These are phyloP conservation scores for Solanum lignicaule DNA, from an alignment of 257 asterid genomes.

Conservation along the genomic window DNA sequence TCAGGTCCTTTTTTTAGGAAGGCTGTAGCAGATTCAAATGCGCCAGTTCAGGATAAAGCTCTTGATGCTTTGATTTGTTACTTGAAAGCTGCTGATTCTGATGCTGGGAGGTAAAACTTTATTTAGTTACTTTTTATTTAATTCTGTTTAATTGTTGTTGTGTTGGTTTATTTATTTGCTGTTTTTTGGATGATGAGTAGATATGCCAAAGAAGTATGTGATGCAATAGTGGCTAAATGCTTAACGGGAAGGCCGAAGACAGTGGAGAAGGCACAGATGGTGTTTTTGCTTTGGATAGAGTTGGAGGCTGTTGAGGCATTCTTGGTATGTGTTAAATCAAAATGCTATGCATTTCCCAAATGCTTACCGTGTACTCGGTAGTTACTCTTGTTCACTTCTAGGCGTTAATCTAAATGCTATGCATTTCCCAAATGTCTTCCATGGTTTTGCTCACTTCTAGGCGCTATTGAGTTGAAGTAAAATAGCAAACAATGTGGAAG, in stretches of 20 bases:
- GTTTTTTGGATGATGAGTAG: slow-evolving; percentile 20
- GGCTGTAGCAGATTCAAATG: slow-evolving; percentile 79
- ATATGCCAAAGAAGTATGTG: slow-evolving; percentile 92
- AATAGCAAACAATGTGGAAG: neutral
- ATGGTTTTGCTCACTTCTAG: neutral
- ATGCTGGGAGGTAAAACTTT: slow-evolving; percentile 66
- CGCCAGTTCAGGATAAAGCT: slow-evolving; percentile 99
- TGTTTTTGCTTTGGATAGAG: slow-evolving; percentile 90
- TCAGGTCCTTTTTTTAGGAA: slow-evolving; percentile 80
- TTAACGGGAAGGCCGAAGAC: slow-evolving; percentile 95
- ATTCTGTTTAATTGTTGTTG: neutral
- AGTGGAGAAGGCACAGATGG: slow-evolving; percentile 88
- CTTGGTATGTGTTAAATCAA: slow-evolving; percentile 47
- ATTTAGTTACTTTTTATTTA: neutral
- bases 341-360: neutral
- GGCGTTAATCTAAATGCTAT: neutral
- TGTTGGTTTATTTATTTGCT: neutral
- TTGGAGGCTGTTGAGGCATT: slow-evolving; percentile 94
- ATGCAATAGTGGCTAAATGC: slow-evolving; percentile 88
- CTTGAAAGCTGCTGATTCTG: slow-evolving; percentile 93
- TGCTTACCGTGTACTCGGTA: neutral
- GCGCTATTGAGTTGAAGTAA: neutral
- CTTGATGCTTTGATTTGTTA: slow-evolving; percentile 89
- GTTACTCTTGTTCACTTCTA: neutral
- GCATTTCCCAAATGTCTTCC: neutral